Evolutionary conservation across 495 filamentous ascomycete genomes (phyloP), one percentile per base, ranked within the genome.

Genomic region (Aspergillus carlsbadensis): DNA sequence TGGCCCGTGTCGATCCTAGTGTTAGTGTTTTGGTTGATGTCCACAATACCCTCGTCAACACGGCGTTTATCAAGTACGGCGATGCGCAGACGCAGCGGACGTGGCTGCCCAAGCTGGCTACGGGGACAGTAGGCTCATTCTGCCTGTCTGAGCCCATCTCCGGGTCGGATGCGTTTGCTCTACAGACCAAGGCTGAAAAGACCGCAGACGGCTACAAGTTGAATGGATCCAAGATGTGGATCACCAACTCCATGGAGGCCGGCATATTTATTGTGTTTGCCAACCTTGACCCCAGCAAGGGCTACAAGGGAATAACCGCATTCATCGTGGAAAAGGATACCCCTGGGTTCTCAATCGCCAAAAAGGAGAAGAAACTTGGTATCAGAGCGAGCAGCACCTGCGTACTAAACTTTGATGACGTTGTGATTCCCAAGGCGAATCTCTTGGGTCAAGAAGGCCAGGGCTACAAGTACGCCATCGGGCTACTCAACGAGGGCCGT

Each of bases 331-430:
- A 97, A 76, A 96, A 96, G 75, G 85, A 77, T 62, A 89, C 84
- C 46, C 86, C 87, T 53, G 94, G 94, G 5, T 98, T 99, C 81
- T 85, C 82, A 15, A 92, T 99, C 68, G 90, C 94, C 17, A 99
- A 99, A 83, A 99, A 99, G 79, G 94, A 99, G 81, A 96, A 96
- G 86, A 99, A 99, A 80, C 84, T 99, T 31, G 94, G 94, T 40
- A 99, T 99, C 75, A 85, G 81, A 52, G 94, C 94, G 2, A 93
- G 89, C 77, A 92, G 88, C 77, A 99, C 94, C 18, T 99, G 94
- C 72, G 91, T 95, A 43, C 80, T 99, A 66, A 99, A 87, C 80
- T 97, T 99, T 59, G 94, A 99, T 71, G 94, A 98, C 65, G 93
- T 98, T 21, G 85, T 94, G 65, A 83, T 99, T 15, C 93, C 84